phyloP scores from a whole-genome alignment of 371 early-diverging fungal genomes.

The Phascolomyces articulosus region DNA sequence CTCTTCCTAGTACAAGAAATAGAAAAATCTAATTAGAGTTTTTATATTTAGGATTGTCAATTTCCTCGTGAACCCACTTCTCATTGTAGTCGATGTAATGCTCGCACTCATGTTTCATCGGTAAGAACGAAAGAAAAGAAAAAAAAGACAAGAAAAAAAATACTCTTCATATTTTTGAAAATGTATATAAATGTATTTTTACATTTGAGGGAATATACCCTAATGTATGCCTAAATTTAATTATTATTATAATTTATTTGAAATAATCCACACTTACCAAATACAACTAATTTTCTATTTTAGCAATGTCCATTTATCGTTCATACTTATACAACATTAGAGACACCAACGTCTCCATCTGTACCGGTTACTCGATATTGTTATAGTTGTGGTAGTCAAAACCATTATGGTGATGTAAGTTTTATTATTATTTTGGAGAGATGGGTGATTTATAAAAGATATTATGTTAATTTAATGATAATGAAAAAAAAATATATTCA shows the following conservation, averaged over 20 bases:
- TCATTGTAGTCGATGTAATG: not conserved
- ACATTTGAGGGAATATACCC: no score
- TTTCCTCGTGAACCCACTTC: not conserved
- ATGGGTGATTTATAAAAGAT: not conserved
- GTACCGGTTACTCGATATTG: not conserved
- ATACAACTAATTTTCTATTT: not conserved
- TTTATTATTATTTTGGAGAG: not conserved
- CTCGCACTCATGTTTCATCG: not conserved
- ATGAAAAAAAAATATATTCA: no score
- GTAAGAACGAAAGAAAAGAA: not conserved
- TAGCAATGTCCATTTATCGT: slow-evolving; percentile 12
- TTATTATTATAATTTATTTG: no score
- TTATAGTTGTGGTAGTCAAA: slow-evolving; percentile 1
- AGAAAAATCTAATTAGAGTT: no score
- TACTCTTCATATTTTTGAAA: no score
- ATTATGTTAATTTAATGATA: no score
- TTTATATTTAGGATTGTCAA: slow-evolving; percentile 9
- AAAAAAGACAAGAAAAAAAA: no score
- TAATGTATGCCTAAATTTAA: no score
- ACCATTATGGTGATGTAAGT: slow-evolving; percentile 12
- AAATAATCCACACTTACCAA: no score
- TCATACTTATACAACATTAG: not conserved
- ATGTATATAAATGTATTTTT: no score
- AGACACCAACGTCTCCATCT: not conserved
- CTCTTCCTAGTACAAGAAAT: no score